Conservation (phyloP, 2,329 filamentous ascomycete genomes). For the Botrytis sinoallii region DNA sequence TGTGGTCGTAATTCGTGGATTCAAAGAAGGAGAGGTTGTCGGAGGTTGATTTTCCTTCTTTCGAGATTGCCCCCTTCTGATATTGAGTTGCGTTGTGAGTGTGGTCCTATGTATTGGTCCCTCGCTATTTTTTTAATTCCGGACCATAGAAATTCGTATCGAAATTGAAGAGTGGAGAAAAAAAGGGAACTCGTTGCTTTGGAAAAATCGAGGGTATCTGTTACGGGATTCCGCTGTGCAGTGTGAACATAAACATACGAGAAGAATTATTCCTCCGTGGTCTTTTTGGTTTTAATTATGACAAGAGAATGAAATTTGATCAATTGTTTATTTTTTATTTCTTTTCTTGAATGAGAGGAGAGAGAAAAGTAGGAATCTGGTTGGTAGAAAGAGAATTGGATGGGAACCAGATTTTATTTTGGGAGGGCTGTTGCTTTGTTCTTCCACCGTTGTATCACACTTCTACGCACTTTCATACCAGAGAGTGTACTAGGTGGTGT, state of each 20-base stretch:
- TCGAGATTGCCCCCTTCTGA: constrained; percentile 14
- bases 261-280: background rate
- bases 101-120: constrained; percentile 5
- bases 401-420: background rate
- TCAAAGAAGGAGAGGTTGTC: background rate
- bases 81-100: background rate
- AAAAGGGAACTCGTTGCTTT: constrained; percentile 4
- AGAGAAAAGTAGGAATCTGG: background rate
- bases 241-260: background rate
- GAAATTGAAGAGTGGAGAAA: constrained; percentile 17
- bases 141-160: constrained; percentile 17
- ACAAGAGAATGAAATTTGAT: background rate
- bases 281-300: background rate
- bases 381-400: background rate
- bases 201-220: background rate
- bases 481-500: background rate
- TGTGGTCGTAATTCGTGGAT: constrained; percentile 6
- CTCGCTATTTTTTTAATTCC: constrained; percentile 13
- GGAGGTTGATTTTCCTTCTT: background rate
- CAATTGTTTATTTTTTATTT: too few species aligned
- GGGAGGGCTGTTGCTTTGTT: background rate
- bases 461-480: constrained; percentile 5
- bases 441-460: background rate
- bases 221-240: background rate
- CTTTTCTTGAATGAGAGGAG: background rate